phyloP scores from a whole-genome alignment of 1,284 basidiomycete species.

The Lignosus rhinocerotis region DNA sequence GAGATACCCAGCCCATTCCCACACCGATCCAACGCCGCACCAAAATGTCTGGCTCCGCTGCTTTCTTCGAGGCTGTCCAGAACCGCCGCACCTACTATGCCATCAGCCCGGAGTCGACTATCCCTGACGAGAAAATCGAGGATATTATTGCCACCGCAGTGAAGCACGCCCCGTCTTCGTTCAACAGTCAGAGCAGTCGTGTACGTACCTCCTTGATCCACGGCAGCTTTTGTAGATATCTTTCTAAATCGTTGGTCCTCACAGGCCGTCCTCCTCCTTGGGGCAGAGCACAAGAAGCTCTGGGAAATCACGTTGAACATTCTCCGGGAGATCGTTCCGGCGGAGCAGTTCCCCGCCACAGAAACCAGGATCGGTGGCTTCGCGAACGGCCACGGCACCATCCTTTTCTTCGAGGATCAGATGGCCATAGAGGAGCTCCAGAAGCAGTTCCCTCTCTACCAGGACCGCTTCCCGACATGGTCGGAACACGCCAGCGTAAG shows the following conservation, averaged over 20 bases:
- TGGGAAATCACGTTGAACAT: slow-evolving; percentile 27
- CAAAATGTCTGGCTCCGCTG: slow-evolving; percentile 22
- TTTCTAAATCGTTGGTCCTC: too few species aligned
- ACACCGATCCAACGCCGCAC: slow-evolving; percentile 11
- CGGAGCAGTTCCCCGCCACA: slow-evolving; percentile 24
- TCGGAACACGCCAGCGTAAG: slow-evolving; percentile 26
- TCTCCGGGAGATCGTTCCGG: slow-evolving; percentile 27
- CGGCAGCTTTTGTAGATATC: not conserved
- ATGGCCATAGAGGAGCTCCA: slow-evolving; percentile 24
- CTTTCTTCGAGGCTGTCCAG: slow-evolving; percentile 28
- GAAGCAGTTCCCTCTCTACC: slow-evolving; percentile 25
- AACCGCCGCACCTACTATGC: slow-evolving; percentile 27
- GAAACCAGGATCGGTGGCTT: slow-evolving; percentile 25
- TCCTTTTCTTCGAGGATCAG: slow-evolving; percentile 31
- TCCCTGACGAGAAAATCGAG: slow-evolving; percentile 28
- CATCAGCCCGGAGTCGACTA: slow-evolving; percentile 24
- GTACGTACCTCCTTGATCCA: slow-evolving; percentile 5
- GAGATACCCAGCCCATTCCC: not conserved
- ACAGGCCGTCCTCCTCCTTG: slow-evolving; percentile 26
- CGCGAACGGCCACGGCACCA: slow-evolving; percentile 27
- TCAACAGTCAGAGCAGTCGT: slow-evolving; percentile 29
- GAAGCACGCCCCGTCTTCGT: slow-evolving; percentile 27
- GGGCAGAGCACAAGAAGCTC: slow-evolving; percentile 29
- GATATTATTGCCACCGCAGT: slow-evolving; percentile 26
- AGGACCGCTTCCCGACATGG: slow-evolving; percentile 28